Percentiles rank a stretch among this genome's conserved stretches.
phyloP scores from a whole-genome alignment of 2,329 filamentous ascomycete genomes.

The Catunica adiposa region DNA sequence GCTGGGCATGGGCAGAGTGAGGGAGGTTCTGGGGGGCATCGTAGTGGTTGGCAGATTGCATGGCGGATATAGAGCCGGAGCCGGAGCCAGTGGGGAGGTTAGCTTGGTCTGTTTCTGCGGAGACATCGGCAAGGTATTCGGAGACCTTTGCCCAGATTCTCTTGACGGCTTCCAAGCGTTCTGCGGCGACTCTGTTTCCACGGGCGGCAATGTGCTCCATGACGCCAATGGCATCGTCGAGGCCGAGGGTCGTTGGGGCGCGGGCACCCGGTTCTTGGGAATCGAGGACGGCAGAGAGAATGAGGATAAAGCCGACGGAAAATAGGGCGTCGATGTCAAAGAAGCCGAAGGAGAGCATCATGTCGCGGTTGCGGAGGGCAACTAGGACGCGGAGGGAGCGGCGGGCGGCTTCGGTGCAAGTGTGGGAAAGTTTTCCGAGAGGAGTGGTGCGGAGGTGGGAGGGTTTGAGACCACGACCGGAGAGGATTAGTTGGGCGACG shows the following conservation, averaged over 20 bases:
- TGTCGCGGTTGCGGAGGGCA: slow-evolving; percentile 19
- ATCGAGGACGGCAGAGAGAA: slow-evolving; percentile 12
- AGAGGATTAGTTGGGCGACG: slow-evolving; percentile 19
- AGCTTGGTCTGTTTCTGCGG: neutral
- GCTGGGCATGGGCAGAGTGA: too few relatives aligned
- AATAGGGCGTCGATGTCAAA: slow-evolving; percentile 14
- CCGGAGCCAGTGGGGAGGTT: neutral
- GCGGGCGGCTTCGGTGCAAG: slow-evolving; percentile 20
- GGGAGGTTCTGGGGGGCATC: too few relatives aligned
- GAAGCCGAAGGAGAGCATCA: slow-evolving; percentile 17
- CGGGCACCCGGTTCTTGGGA: slow-evolving; percentile 11
- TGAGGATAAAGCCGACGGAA: slow-evolving; percentile 14
- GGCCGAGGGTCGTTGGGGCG: slow-evolving; percentile 3
- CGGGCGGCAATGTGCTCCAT: slow-evolving; percentile 13
- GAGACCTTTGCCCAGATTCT: slow-evolving; percentile 13
- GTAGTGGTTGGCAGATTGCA: neutral
- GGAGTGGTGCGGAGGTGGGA: slow-evolving; percentile 18
- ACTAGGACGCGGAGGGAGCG: slow-evolving; percentile 19
- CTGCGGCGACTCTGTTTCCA: slow-evolving; percentile 10
- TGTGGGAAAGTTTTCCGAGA: slow-evolving; percentile 19
- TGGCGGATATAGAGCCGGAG: neutral
- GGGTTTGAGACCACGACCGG: slow-evolving; percentile 17
- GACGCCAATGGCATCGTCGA: slow-evolving; percentile 13
- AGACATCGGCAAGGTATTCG: slow-evolving; percentile 9
- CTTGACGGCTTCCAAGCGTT: slow-evolving; percentile 12